These are phyloP conservation scores for Suillus lakei DNA, from an alignment of 768 basidiomycete genomes.

Conservation along the genomic window DNA sequence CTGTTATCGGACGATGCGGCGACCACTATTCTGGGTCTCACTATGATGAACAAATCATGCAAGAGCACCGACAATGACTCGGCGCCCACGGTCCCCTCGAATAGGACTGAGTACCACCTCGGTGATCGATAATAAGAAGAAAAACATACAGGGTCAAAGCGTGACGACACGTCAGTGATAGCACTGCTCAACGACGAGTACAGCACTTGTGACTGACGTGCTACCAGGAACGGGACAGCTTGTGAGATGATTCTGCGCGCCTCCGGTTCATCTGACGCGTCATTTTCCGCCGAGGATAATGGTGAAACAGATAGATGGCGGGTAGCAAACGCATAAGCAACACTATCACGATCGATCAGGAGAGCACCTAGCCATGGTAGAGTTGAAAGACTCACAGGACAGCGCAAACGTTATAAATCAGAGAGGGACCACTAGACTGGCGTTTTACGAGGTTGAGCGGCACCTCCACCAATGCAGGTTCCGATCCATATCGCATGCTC, in stretches of 20 bases:
- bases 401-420: constrained; percentile 73
- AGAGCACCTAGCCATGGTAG: constrained; percentile 3
- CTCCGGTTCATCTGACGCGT: constrained; percentile 49
- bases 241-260: constrained; percentile 52
- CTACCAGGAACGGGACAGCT: constrained; percentile 67
- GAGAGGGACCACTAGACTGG: constrained; percentile 40
- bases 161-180: constrained; percentile 70
- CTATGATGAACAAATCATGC: constrained; percentile 54
- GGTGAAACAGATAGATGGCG: constrained; percentile 66
- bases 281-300: constrained; percentile 47
- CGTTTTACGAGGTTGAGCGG: constrained; percentile 50
- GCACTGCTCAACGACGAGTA: constrained; percentile 54
- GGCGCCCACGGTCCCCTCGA: constrained; percentile 39
- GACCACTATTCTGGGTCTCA: constrained; percentile 49
- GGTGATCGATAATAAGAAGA: not conserved
- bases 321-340: constrained; percentile 70
- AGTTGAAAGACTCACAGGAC: constrained; percentile 56
- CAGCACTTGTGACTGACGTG: constrained; percentile 60
- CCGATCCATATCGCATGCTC: constrained; percentile 36
- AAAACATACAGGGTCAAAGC: constrained; percentile 46
- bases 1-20: not conserved
- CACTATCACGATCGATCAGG: constrained; percentile 40
- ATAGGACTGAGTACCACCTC: constrained; percentile 17
- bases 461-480: constrained; percentile 50
- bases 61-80: constrained; percentile 57